phyloP scores from a whole-genome alignment of 2,329 filamentous ascomycete species.

The Aurifilum marmelostoma region DNA sequence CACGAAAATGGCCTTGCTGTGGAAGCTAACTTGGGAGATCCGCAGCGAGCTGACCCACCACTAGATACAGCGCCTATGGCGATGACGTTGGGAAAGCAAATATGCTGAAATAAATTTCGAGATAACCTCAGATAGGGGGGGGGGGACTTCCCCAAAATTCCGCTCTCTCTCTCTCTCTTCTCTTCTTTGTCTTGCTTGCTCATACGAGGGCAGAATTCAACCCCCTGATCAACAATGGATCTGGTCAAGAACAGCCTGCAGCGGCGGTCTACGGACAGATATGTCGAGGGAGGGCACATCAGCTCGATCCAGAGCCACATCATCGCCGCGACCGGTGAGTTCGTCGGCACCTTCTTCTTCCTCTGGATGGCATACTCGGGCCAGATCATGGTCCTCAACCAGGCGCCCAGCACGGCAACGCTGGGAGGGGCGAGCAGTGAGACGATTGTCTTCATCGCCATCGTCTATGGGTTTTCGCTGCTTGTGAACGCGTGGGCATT shows the following conservation, averaged over 20 bases:
- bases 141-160: background rate
- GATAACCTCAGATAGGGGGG: background rate
- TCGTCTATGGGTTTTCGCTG: conserved; percentile 49
- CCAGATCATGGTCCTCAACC: conserved; percentile 36
- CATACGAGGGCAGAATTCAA: background rate
- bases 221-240: background rate
- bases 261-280: background rate
- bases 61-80: background rate
- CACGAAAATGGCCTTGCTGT: background rate
- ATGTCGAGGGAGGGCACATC: conserved; percentile 14
- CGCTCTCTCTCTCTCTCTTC: too few relatives aligned
- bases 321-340: conserved; percentile 40
- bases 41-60: background rate
- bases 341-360: conserved; percentile 48
- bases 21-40: background rate
- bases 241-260: background rate
- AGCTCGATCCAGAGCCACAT: conserved; percentile 13
- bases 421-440: conserved; percentile 20
- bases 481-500: conserved; percentile 54
- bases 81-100: background rate
- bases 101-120: background rate
- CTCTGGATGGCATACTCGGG: conserved; percentile 47
- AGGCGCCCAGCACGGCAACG: conserved; percentile 18
- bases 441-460: conserved; percentile 41
- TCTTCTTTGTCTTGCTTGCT: background rate